phyloP scores from a whole-genome alignment of 495 filamentous ascomycete genomes.

The Rostrohypoxylon terebratum region DNA sequence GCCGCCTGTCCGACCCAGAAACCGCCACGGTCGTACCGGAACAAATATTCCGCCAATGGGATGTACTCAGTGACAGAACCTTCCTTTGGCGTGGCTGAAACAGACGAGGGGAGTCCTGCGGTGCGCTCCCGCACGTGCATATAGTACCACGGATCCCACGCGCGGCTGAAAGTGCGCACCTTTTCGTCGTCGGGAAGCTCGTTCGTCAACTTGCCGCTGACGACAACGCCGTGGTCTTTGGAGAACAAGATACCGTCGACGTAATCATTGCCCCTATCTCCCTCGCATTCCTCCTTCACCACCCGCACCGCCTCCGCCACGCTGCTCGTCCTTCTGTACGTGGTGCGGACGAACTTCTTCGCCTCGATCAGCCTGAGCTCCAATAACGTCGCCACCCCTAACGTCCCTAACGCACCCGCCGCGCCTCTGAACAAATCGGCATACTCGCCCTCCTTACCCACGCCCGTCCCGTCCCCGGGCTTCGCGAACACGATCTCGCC shows the following conservation, averaged over 20 bases:
- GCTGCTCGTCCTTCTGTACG: conserved; percentile 62
- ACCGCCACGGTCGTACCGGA: conserved; percentile 69
- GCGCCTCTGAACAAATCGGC: conserved; percentile 67
- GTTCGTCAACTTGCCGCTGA: conserved; percentile 64
- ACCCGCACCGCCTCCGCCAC: conserved; percentile 57
- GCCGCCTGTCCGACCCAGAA: conserved; percentile 70
- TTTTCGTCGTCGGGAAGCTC: conserved; percentile 45
- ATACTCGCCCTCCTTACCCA: conserved; percentile 42
- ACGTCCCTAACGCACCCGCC: conserved; percentile 66
- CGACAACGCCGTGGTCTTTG: conserved; percentile 61
- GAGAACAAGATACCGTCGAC: conserved; percentile 65
- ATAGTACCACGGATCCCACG: conserved; percentile 67
- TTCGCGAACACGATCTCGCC: conserved; percentile 60
- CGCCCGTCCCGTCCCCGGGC: conserved; percentile 17
- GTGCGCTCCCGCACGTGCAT: conserved; percentile 58
- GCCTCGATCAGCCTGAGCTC: conserved; percentile 66
- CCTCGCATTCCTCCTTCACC: conserved; percentile 48
- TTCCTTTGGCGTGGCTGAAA: conserved; percentile 3
- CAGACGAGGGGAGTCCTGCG: conserved; percentile 35
- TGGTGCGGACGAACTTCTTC: conserved; percentile 65
- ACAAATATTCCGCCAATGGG: conserved; percentile 66
- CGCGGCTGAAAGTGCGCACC: conserved; percentile 58
- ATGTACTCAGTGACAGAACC: conserved; percentile 57
- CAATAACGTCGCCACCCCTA: conserved; percentile 67
- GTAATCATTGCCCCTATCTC: conserved; percentile 53